A percentile compares a stretch with the other conserved stretches of the same genome.
phyloP scores from a whole-genome alignment of 768 basidiomycete species.

The Trametes sanguinea region DNA sequence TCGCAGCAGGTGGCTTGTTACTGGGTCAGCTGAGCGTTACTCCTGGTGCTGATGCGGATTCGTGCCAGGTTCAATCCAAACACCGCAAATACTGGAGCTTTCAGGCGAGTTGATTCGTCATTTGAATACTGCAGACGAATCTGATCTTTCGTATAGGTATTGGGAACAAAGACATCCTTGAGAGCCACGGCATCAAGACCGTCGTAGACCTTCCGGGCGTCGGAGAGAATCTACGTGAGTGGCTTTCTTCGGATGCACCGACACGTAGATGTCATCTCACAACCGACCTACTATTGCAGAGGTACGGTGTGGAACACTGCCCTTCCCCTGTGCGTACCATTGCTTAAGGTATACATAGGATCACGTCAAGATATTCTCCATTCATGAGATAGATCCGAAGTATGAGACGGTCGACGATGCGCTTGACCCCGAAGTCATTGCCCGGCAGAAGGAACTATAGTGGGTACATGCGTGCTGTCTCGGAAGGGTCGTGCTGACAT shows the following conservation, averaged over 20 bases:
- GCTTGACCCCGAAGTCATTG: background rate
- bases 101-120: background rate
- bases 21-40: background rate
- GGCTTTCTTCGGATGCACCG: too few species aligned
- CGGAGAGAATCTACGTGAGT: slow-evolving; percentile 14
- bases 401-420: slow-evolving; percentile 7
- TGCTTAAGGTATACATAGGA: background rate
- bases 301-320: background rate
- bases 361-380: background rate
- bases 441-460: slow-evolving; percentile 2
- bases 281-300: background rate
- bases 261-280: too few species aligned
- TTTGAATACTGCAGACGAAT: background rate
- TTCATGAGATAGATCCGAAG: slow-evolving; percentile 1
- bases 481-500: background rate
- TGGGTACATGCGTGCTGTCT: background rate
- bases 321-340: background rate
- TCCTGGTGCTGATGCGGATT: background rate
- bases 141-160: background rate
- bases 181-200: background rate
- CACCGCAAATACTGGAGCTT: slow-evolving; percentile 9
- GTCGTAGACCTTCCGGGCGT: slow-evolving; percentile 7
- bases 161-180: background rate
- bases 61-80: background rate
- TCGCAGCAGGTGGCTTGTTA: background rate